Conservation (phyloP, 2,329 filamentous ascomycete species). For the Rutstroemia sydowiana region DNA sequence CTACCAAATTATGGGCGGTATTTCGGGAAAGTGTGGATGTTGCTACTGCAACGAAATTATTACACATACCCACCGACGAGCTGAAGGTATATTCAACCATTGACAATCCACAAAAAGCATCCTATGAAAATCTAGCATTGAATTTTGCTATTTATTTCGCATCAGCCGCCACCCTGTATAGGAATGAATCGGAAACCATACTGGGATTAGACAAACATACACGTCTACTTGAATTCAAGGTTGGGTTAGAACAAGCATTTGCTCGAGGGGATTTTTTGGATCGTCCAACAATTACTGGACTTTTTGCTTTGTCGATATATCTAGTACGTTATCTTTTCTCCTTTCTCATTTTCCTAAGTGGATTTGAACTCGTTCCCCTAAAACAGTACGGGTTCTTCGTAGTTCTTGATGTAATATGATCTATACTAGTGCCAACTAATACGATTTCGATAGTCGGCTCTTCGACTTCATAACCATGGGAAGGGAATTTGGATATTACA, state of each 20-base stretch:
- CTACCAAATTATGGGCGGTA: slow-evolving; percentile 47
- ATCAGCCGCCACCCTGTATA: slow-evolving; percentile 33
- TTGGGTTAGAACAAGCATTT: slow-evolving; percentile 43
- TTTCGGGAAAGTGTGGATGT: slow-evolving; percentile 62
- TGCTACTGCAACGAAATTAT: slow-evolving; percentile 54
- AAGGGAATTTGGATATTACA: slow-evolving; percentile 44
- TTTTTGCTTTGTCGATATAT: slow-evolving; percentile 45
- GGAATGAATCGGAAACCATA: slow-evolving; percentile 4
- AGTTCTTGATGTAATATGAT: too few species aligned
- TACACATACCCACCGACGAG: slow-evolving; percentile 59
- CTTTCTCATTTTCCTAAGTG: background rate
- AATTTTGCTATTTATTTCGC: slow-evolving; percentile 46
- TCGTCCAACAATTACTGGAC: slow-evolving; percentile 40
- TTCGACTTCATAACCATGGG: slow-evolving; percentile 36
- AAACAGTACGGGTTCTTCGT: too few species aligned
- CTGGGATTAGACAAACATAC: slow-evolving; percentile 34
- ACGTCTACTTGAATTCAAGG: slow-evolving; percentile 38
- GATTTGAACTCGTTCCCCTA: too few species aligned
- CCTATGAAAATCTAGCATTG: slow-evolving; percentile 33
- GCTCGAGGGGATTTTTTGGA: slow-evolving; percentile 44
- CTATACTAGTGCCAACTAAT: too few species aligned
- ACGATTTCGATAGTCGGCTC: slow-evolving; percentile 30
- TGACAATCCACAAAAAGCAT: slow-evolving; percentile 47
- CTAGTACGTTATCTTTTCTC: slow-evolving; percentile 29
- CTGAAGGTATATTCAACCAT: slow-evolving; percentile 49